Percentiles rank a stretch among this genome's conserved stretches.
phyloP scores from a whole-genome alignment of 192 early-diverging fungal species.

The Geosiphon pyriformis region DNA sequence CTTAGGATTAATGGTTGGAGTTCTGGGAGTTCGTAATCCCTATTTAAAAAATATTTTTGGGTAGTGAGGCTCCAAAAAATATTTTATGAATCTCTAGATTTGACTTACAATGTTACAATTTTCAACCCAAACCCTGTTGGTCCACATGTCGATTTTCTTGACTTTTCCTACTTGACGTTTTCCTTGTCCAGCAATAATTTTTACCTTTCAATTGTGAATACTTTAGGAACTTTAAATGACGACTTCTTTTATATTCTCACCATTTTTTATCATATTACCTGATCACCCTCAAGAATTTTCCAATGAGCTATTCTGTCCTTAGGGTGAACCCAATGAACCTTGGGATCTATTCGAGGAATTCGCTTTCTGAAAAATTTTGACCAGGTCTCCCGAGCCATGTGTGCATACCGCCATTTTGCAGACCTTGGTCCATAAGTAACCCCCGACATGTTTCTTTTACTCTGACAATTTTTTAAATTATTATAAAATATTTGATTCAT shows the following conservation, averaged over 20 bases:
- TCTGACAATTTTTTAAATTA: too few relatives aligned
- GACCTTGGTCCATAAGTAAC: background rate
- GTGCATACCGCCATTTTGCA: slow-evolving; percentile 2
- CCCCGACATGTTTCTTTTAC: too few relatives aligned
- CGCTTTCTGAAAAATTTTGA: slow-evolving; percentile 8
- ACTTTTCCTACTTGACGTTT: slow-evolving; percentile 21
- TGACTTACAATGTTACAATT: slow-evolving; percentile 9
- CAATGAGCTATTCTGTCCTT: slow-evolving; percentile 15
- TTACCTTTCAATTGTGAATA: background rate
- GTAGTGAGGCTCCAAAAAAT: background rate
- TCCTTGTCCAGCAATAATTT: slow-evolving; percentile 14
- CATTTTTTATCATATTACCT: background rate
- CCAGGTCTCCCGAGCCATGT: slow-evolving; percentile 19
- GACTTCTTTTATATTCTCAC: background rate
- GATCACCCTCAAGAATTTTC: slow-evolving; percentile 21
- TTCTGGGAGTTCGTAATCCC: slow-evolving; percentile 2
- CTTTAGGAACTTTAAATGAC: background rate
- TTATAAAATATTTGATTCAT: too few relatives aligned
- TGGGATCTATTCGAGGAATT: background rate
- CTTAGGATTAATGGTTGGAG: background rate
- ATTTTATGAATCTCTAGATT: background rate
- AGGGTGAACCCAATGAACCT: slow-evolving; percentile 19
- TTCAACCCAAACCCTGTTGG: slow-evolving; percentile 12
- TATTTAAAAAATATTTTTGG: background rate
- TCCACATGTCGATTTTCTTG: slow-evolving; percentile 6